Percentiles rank a stretch among this genome's conserved stretches.
Conservation (phyloP, 352 stramenopile genomes). For the Globisporangium spinosum region DNA sequence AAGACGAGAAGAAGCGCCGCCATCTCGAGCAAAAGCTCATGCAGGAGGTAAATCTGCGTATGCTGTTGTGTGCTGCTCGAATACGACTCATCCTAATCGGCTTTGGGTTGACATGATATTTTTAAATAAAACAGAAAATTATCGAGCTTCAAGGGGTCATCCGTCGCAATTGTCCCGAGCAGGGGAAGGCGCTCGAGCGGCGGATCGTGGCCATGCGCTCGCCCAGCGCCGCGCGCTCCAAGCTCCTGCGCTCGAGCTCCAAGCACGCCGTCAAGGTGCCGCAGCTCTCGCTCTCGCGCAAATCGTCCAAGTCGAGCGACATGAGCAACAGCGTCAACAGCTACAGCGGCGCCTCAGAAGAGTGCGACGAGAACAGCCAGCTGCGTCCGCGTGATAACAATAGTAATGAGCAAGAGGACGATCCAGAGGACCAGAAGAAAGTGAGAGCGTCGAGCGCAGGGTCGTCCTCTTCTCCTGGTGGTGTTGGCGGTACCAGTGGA, state of each 20-base stretch:
- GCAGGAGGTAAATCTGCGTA: constrained; percentile 35
- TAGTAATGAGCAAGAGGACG: background rate
- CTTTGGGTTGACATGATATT: background rate
- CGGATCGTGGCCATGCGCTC: constrained; percentile 25
- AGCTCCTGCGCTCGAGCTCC: constrained; percentile 7
- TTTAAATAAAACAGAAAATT: constrained; percentile 45
- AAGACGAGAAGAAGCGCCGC: constrained; percentile 67
- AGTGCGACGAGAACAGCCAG: constrained; percentile 4
- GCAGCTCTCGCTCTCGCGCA: constrained; percentile 7
- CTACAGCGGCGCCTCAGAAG: background rate
- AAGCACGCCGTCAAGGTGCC: constrained; percentile 10
- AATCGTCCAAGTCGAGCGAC: constrained; percentile 18
- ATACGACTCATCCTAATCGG: background rate
- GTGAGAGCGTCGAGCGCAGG: constrained; percentile 2
- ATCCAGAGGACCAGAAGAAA: background rate
- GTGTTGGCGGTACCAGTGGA: background rate
- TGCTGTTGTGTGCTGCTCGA: too few species aligned
- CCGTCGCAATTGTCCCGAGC: constrained; percentile 41
- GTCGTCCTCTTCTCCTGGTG: constrained; percentile 3
- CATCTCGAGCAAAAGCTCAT: constrained; percentile 61
- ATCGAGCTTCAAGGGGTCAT: constrained; percentile 68
- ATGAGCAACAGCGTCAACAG: background rate
- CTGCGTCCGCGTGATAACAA: background rate
- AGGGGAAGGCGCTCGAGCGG: constrained; percentile 34
- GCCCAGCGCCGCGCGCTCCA: constrained; percentile 11